A percentile compares a stretch with the other conserved stretches of the same genome.
Conservation (phyloP, 202 grass and related monocot genomes). For the Schoenoplectus tabernaemontani region DNA sequence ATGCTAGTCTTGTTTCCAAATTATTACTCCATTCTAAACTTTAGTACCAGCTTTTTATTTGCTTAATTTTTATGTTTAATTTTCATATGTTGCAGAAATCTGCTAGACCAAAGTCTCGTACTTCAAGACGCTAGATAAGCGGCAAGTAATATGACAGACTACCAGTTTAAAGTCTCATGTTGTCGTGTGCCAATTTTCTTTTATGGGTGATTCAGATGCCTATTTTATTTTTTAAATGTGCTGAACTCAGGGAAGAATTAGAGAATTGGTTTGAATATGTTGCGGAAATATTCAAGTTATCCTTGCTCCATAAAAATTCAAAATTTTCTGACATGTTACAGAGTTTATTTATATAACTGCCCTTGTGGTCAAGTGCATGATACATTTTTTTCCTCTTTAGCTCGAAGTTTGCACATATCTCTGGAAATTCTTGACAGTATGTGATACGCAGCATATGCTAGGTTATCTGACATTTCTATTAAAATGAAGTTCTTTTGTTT, state of each 20-base stretch:
- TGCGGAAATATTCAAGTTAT: not conserved
- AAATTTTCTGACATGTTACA: slow-evolving; percentile 32
- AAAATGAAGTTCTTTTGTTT: too few species aligned
- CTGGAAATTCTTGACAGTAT: too few species aligned
- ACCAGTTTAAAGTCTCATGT: slow-evolving; percentile 5
- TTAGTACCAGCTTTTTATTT: slow-evolving; percentile 19
- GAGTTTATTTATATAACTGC: too few species aligned
- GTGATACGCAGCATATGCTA: too few species aligned
- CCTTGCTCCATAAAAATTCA: not conserved
- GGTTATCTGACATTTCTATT: too few species aligned
- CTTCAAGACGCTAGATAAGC: slow-evolving; percentile 17
- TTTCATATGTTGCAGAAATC: slow-evolving; percentile 10
- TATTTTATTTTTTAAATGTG: slow-evolving; percentile 7
- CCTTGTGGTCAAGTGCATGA: too few species aligned
- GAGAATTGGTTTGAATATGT: not conserved
- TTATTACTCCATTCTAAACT: slow-evolving; percentile 22
- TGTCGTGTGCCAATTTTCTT: not conserved
- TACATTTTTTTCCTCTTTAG: too few species aligned
- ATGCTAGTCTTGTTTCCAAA: not conserved
- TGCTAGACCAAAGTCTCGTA: slow-evolving; percentile 11
- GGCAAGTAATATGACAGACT: not conserved
- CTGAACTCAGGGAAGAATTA: not conserved
- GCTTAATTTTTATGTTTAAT: not conserved
- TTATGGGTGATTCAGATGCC: not conserved
- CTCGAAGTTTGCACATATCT: too few species aligned